These are phyloP conservation scores for Diospyros lotus DNA, from an alignment of 148 eudicot genomes.

Conservation along the genomic window DNA sequence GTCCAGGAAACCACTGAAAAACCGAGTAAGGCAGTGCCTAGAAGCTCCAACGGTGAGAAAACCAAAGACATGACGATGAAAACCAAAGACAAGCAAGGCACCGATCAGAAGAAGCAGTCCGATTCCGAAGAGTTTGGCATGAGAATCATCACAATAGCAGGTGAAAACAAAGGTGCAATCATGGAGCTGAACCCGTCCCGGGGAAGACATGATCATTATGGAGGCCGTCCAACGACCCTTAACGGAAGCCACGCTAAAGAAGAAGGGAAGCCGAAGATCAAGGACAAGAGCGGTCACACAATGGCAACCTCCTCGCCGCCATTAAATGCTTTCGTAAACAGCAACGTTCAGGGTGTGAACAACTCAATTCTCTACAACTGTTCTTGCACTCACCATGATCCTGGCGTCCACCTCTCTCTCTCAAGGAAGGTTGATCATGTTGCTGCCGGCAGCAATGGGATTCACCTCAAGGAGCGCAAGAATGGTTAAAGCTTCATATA, in stretches of 20 bases:
- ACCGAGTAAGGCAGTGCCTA: constrained; percentile 15
- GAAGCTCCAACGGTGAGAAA: background rate
- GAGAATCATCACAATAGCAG: constrained; percentile 51
- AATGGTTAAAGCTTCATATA: background rate
- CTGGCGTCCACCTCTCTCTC: constrained; percentile 37
- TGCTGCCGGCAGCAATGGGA: constrained; percentile 5
- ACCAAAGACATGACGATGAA: background rate
- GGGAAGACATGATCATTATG: constrained; percentile 12
- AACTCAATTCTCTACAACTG: constrained; percentile 39
- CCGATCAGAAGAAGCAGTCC: constrained; percentile 19
- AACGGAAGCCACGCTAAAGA: constrained; percentile 6
- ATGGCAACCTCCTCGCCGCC: constrained; percentile 10
- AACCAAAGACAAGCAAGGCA: constrained; percentile 5
- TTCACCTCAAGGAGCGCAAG: constrained; percentile 14
- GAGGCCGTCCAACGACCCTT: constrained; percentile 9
- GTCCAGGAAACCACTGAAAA: constrained; percentile 39
- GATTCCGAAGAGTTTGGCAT: constrained; percentile 31
- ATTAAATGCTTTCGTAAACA: constrained; percentile 39
- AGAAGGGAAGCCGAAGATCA: constrained; percentile 14
- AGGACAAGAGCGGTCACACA: background rate
- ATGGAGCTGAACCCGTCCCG: constrained; percentile 52
- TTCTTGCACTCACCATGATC: constrained; percentile 38
- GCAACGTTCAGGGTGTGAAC: constrained; percentile 60
- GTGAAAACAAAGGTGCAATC: constrained; percentile 74
- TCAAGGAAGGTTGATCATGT: constrained; percentile 21